Evolutionary conservation across 1,284 basidiomycete species (phyloP).

Genomic region (Cryptococcus sp.): DNA sequence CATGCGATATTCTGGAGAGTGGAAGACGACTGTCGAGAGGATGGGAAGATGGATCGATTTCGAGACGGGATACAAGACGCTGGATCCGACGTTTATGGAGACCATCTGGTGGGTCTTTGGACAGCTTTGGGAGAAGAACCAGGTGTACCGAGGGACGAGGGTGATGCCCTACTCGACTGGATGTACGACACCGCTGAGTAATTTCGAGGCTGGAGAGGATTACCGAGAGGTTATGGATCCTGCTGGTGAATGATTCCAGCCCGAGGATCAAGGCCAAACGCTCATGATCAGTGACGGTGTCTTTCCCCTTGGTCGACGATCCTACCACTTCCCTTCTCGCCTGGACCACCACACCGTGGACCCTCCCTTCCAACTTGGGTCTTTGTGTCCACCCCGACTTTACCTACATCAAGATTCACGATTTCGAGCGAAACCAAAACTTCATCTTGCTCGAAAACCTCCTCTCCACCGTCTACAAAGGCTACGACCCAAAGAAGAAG

Average conservation of each 20-base stretch:
- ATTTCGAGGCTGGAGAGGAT: conserved; percentile 92
- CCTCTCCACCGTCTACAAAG: conserved; percentile 88
- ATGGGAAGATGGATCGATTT: conserved; percentile 99
- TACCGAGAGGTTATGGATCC: conserved; percentile 96
- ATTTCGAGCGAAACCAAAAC: conserved; percentile 78
- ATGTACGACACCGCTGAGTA: conserved; percentile 92
- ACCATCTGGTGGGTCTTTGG: conserved; percentile 99
- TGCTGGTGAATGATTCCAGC: conserved; percentile 55
- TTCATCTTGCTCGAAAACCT: conserved; percentile 90
- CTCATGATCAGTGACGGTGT: conserved; percentile 63
- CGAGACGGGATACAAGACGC: conserved; percentile 98
- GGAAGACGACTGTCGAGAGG: conserved; percentile 90
- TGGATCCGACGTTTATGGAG: conserved; percentile 94
- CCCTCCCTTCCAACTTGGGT: conserved; percentile 89
- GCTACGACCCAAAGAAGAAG: conserved; percentile 55
- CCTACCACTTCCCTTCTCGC: conserved; percentile 85
- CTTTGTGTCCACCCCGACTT: conserved; percentile 95
- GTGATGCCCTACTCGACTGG: conserved; percentile 99
- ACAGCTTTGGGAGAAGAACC: conserved; percentile 82
- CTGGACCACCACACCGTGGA: conserved; percentile 99
- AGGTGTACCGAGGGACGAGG: conserved; percentile 87
- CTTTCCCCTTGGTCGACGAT: conserved; percentile 90
- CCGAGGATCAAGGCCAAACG: neutral
- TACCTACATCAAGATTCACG: conserved; percentile 96
- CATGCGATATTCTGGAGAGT: conserved; percentile 93